These are phyloP conservation scores for Lactarius hatsudake DNA, from an alignment of 768 basidiomycete species.

Conservation along the genomic window DNA sequence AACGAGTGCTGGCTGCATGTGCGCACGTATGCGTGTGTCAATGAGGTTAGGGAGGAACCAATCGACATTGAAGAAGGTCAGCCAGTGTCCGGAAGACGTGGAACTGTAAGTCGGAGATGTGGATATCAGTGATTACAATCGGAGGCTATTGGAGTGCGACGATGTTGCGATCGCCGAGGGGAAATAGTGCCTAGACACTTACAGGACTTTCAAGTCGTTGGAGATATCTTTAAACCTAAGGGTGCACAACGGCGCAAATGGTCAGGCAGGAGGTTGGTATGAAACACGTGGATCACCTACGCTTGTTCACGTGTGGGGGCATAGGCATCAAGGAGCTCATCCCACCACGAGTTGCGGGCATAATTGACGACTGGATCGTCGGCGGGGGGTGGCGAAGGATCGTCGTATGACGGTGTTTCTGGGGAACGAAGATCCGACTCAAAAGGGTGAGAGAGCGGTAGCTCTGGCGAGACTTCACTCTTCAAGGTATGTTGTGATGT, in stretches of 20 bases:
- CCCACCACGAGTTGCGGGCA: constrained; percentile 46
- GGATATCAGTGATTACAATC: background rate
- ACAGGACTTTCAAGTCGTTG: constrained; percentile 54
- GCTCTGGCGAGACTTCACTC: constrained; percentile 30
- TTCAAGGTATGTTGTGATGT: constrained; percentile 22
- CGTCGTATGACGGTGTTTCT: constrained; percentile 15
- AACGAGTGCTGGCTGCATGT: constrained; percentile 70
- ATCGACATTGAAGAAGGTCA: constrained; percentile 64
- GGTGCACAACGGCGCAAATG: constrained; percentile 4
- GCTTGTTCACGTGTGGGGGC: constrained; percentile 42
- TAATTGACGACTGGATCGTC: constrained; percentile 36
- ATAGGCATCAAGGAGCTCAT: constrained; percentile 45
- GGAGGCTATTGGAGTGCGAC: background rate
- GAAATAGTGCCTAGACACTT: constrained; percentile 28
- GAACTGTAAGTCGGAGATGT: constrained; percentile 45
- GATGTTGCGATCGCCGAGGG: constrained; percentile 17
- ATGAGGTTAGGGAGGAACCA: constrained; percentile 52
- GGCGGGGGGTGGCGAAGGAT: constrained; percentile 20
- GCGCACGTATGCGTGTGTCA: constrained; percentile 49
- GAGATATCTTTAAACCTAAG: constrained; percentile 49
- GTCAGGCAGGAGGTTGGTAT: constrained; percentile 1
- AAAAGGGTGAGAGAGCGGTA: constrained; percentile 30
- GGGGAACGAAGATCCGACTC: constrained; percentile 27
- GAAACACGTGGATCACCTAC: constrained; percentile 33
- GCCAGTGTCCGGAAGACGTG: constrained; percentile 58